Conservation (phyloP, 2,329 filamentous ascomycete species). For the Aspergillus latus region DNA sequence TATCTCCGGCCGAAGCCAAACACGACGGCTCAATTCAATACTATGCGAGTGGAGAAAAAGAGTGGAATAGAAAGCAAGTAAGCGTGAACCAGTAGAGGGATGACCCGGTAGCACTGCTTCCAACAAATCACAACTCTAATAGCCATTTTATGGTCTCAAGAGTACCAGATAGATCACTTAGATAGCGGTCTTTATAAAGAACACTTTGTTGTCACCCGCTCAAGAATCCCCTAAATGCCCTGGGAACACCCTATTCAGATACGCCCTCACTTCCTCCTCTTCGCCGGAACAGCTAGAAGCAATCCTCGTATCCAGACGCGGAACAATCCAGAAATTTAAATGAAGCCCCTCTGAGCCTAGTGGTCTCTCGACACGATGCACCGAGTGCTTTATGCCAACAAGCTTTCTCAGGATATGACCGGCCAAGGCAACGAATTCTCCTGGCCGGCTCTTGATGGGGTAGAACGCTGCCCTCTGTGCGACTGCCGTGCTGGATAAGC, state of each 20-base stretch:
- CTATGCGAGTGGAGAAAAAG: too few relatives aligned
- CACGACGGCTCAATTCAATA: too few relatives aligned
- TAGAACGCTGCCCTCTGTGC: neutral
- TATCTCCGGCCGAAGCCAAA: too few relatives aligned
- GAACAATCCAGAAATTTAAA: conserved; percentile 7
- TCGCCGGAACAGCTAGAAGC: neutral
- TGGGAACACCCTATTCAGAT: conserved; percentile 6
- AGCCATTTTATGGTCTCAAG: too few relatives aligned
- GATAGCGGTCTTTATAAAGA: too few relatives aligned
- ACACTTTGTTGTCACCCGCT: too few relatives aligned
- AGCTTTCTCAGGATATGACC: conserved; percentile 4
- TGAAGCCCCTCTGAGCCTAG: neutral
- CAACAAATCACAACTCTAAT: too few relatives aligned
- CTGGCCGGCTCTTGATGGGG: neutral
- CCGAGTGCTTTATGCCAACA: neutral
- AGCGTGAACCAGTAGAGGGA: too few relatives aligned
- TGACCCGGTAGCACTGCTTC: too few relatives aligned
- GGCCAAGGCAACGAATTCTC: conserved; percentile 1
- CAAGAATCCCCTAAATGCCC: too few relatives aligned
- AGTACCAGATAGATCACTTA: too few relatives aligned
- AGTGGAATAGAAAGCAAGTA: too few relatives aligned
- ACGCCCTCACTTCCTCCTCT: neutral
- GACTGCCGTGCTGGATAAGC: neutral
- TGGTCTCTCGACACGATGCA: conserved; percentile 4
- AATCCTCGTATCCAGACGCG: neutral